Conservation (phyloP, 805 yeast species). For the Candida suzukii region DNA sequence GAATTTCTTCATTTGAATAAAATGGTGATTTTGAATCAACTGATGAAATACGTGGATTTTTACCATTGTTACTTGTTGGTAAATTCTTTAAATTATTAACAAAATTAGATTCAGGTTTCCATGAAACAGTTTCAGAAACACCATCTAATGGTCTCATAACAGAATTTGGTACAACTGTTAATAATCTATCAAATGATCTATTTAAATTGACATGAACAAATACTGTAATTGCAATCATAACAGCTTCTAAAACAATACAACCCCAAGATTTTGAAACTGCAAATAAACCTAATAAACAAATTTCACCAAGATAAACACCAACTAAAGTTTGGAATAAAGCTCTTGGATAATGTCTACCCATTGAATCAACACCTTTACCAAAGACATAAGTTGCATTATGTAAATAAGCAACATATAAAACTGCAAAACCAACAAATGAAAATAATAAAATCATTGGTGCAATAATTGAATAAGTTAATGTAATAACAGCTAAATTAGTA, state of each 20-base stretch:
- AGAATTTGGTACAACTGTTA: constrained; percentile 57
- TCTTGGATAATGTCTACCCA: constrained; percentile 82
- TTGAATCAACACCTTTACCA: constrained; percentile 59
- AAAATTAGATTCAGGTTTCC: constrained; percentile 11
- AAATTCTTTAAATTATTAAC: not conserved
- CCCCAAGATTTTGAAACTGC: constrained; percentile 95
- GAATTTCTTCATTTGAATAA: constrained; percentile 8
- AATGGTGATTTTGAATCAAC: constrained; percentile 12
- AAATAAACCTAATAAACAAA: constrained; percentile 80
- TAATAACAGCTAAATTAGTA: constrained; percentile 62
- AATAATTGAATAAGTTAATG: constrained; percentile 61
- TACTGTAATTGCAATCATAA: constrained; percentile 57
- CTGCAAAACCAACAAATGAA: constrained; percentile 59
- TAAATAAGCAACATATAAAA: constrained; percentile 70
- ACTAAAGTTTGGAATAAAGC: constrained; percentile 84
- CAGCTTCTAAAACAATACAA: constrained; percentile 69
- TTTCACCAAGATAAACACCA: constrained; percentile 83
- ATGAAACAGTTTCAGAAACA: constrained; percentile 54
- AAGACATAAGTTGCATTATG: constrained; percentile 72
- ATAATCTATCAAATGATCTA: constrained; percentile 57
- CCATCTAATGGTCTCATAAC: constrained; percentile 78
- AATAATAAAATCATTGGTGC: constrained; percentile 81
- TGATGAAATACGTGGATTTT: not conserved
- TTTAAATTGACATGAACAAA: constrained; percentile 62
- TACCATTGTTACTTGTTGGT: not conserved